Conservation (phyloP, 2,329 filamentous ascomycete species). For the Pseudocercospora crystallina region DNA sequence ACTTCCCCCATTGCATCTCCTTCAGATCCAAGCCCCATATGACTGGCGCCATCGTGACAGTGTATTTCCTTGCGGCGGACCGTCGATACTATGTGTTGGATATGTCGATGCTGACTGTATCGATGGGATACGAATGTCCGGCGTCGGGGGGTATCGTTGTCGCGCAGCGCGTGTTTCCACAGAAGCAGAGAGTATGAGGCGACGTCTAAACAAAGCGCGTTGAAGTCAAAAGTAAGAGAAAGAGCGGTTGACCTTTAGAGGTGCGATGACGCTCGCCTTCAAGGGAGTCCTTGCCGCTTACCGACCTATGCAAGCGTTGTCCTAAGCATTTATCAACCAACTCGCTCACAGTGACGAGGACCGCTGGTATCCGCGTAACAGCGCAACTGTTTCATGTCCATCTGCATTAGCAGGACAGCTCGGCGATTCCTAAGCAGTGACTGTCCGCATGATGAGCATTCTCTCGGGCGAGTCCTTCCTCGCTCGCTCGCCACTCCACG, state of each 20-base stretch:
- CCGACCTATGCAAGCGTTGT: background rate
- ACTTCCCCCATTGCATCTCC: constrained; percentile 60
- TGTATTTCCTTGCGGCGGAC: background rate
- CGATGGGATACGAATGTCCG: too few species aligned
- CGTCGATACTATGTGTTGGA: background rate
- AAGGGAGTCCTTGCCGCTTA: constrained; percentile 3
- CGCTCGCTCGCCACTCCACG: too few species aligned
- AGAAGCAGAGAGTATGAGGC: too few species aligned
- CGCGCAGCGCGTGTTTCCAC: too few species aligned
- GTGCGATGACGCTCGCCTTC: constrained; percentile 7
- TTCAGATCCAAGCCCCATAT: constrained; percentile 59
- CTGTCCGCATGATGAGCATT: too few species aligned
- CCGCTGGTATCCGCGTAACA: background rate
- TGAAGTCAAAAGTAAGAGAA: background rate
- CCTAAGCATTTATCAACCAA: background rate
- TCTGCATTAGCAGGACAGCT: background rate
- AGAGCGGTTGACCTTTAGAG: background rate
- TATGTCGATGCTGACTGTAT: too few species aligned
- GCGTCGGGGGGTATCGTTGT: too few species aligned
- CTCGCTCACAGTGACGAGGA: background rate
- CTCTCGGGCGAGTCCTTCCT: too few species aligned
- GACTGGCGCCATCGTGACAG: constrained; percentile 38
- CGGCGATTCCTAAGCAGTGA: background rate
- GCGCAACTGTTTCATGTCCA: background rate
- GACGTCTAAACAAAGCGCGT: too few species aligned